Percentiles rank a stretch among this genome's conserved stretches.
Conservation (phyloP, 768 basidiomycete genomes). For the Termitomyces sp. region DNA sequence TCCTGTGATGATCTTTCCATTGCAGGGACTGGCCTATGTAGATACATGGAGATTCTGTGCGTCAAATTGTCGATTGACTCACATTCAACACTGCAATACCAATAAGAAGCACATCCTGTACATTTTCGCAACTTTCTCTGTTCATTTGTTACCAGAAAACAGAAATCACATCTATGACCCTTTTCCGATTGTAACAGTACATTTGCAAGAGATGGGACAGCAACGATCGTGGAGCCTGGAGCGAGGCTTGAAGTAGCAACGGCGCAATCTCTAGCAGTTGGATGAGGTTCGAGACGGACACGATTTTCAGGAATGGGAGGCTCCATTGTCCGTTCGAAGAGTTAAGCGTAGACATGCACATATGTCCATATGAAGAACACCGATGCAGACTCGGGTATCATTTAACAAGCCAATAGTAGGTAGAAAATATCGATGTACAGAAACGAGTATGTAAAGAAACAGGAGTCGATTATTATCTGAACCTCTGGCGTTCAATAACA, state of each 20-base stretch:
- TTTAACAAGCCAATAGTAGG: background rate
- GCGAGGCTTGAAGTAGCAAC: slow-evolving; percentile 31
- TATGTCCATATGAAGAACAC: no score
- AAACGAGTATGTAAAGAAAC: background rate
- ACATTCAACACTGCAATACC: slow-evolving; percentile 70
- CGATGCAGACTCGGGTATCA: background rate
- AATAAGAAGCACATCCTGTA: slow-evolving; percentile 61
- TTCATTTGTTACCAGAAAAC: slow-evolving; percentile 34
- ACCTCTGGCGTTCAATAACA: slow-evolving; percentile 64
- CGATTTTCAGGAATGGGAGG: background rate
- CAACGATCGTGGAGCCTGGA: slow-evolving; percentile 46
- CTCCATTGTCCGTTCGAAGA: background rate
- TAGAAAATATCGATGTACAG: background rate
- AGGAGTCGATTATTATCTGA: slow-evolving; percentile 33
- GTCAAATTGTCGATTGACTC: slow-evolving; percentile 16
- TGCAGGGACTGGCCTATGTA: slow-evolving; percentile 58
- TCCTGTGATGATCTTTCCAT: slow-evolving; percentile 63
- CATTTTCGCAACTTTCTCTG: slow-evolving; percentile 43
- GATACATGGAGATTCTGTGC: background rate
- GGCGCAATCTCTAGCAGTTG: slow-evolving; percentile 44
- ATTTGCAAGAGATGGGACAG: slow-evolving; percentile 37
- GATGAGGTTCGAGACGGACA: slow-evolving; percentile 35
- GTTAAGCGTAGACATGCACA: background rate
- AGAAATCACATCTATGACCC: slow-evolving; percentile 61
- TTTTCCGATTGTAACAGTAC: slow-evolving; percentile 52